Evolutionary conservation across 2,329 filamentous ascomycete species (phyloP), one percentile per base, ranked within the genome.

Genomic region (Aureobasidium sp.): DNA sequence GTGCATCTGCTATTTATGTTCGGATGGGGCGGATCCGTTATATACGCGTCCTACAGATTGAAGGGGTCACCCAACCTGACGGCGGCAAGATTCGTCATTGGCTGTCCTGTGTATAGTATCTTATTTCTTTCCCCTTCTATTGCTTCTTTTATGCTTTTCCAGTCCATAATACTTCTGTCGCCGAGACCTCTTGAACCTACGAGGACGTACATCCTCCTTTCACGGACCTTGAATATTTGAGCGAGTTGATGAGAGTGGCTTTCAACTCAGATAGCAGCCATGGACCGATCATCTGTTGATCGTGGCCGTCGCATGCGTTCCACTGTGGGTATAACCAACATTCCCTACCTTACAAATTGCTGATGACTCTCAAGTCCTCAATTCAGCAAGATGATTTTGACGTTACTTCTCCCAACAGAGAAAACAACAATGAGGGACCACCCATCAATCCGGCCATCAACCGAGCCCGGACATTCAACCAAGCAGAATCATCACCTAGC

Each of bases 21-120:
- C 55, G 55, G 55, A 58, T 47, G 41, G 41, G 55, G n/a, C 55
- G 55, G 55, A 12, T 58, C 32, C 42, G 55, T 47, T 46, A 58
- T 58, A 58, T 47, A 58, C 42, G 41, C 55, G 55, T 58, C 41
- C 29, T 29, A 57, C 42, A 23, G 32, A 47, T 57, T 44, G 36
- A 17, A 17, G 5, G 41, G 32, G 52, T 13, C 32, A 12, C 55
- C 32, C 55, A 58, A 58, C 41, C 55, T 46, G 29, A 26, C 20
- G 41, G 41, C 41, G 55, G 55, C 55, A 23, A 57, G 27, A 36
- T 46, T 58, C 41, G 55, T 56, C 37, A 58, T 47, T 58, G 41
- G 41, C 12, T 5, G 6, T 7, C 12, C 17, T 44, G 29, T 44
- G 37, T 46, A 23, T 56, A 44, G 52, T 23, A 42, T 55, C 17